Percentiles rank a stretch among this genome's conserved stretches.
These are phyloP conservation scores for Penicillium antarcticum DNA, from an alignment of 495 filamentous ascomycete genomes.

Conservation along the genomic window DNA sequence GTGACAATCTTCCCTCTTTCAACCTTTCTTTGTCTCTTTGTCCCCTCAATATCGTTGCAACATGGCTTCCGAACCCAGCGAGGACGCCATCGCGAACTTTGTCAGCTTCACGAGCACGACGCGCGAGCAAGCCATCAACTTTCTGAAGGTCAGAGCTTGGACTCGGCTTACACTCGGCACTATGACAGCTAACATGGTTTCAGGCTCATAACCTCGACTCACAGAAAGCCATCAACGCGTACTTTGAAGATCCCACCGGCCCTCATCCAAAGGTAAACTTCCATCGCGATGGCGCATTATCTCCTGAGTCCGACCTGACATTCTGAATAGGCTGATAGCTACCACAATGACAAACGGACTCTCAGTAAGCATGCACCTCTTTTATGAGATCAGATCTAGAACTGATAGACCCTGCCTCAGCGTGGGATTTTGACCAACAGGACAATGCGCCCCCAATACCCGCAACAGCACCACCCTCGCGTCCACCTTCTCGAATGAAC, in stretches of 20 bases:
- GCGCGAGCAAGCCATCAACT: conserved; percentile 44
- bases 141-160: conserved; percentile 36
- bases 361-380: conserved; percentile 13
- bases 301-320: conserved; percentile 8
- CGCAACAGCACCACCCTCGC: conserved; percentile 55
- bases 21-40: conserved; percentile 1
- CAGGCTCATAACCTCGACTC: conserved; percentile 49
- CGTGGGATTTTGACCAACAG: conserved; percentile 54
- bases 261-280: conserved; percentile 30
- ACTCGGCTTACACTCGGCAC: not conserved
- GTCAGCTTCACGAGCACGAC: conserved; percentile 44
- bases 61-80: conserved; percentile 43
- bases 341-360: conserved; percentile 21
- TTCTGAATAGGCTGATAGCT: conserved; percentile 13
- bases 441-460: conserved; percentile 44
- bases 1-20: conserved; percentile 6
- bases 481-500: conserved; percentile 66
- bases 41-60: not conserved
- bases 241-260: conserved; percentile 48
- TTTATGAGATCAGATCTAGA: not conserved
- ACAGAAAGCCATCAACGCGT: conserved; percentile 51
- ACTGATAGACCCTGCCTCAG: conserved; percentile 28
- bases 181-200: conserved; percentile 4
- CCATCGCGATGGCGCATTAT: not conserved
- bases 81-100: conserved; percentile 46